Conservation (phyloP, 2,329 filamentous ascomycete species). For the Aspergillus transmontanensis region DNA sequence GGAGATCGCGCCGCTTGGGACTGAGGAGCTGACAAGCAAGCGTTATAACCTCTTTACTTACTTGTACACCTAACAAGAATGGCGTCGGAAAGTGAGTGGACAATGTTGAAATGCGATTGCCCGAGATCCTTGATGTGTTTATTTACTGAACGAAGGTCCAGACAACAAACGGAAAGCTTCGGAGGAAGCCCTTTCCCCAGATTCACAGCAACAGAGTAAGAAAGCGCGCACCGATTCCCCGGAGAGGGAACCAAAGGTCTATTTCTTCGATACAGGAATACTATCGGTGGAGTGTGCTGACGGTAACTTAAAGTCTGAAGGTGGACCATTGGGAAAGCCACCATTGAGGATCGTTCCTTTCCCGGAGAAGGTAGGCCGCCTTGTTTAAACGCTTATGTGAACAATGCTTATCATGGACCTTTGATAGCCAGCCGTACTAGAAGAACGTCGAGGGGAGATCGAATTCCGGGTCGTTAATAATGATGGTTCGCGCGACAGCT, state of each 20-base stretch:
- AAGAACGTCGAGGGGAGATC: conserved; percentile 92
- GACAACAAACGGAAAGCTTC: conserved; percentile 53
- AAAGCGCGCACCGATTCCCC: conserved; percentile 53
- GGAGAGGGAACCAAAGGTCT: conserved; percentile 38
- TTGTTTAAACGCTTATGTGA: conserved; percentile 3
- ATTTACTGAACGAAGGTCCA: conserved; percentile 21
- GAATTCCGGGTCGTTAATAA: conserved; percentile 99
- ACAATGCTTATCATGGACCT: conserved; percentile 25
- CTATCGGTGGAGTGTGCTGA: not conserved
- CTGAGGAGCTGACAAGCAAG: conserved; percentile 10
- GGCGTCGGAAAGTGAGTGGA: conserved; percentile 36
- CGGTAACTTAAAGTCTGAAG: conserved; percentile 33
- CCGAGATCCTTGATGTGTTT: not conserved
- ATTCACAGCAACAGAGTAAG: conserved; percentile 48
- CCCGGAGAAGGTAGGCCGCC: conserved; percentile 72
- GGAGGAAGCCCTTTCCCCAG: conserved; percentile 49
- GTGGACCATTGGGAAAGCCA: conserved; percentile 50
- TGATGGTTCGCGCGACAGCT: conserved; percentile 81
- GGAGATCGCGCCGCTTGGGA: conserved; percentile 16
- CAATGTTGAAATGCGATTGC: no score
- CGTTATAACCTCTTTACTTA: conserved; percentile 3
- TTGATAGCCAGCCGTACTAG: conserved; percentile 76
- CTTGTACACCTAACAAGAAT: conserved; percentile 28
- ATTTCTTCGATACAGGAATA: not conserved
- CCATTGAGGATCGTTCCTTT: conserved; percentile 72